A percentile compares a stretch with the other conserved stretches of the same genome.
These are phyloP conservation scores for Ogataea nitratoaversa DNA, from an alignment of 805 yeast genomes.

Conservation along the genomic window DNA sequence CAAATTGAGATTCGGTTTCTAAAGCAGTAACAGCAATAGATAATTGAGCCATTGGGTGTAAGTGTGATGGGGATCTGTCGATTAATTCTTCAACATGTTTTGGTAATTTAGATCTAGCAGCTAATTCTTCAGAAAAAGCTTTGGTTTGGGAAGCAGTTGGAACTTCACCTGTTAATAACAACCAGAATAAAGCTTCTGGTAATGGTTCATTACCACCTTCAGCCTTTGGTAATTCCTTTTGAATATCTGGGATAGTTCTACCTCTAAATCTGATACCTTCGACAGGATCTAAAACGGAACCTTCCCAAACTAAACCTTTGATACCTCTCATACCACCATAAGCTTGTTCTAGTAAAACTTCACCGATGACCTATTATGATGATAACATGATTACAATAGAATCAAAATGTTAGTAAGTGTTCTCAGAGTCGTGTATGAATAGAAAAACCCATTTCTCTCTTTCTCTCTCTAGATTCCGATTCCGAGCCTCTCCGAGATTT, in stretches of 20 bases:
- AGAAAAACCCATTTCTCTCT: neutral
- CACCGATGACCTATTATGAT: conserved; percentile 49
- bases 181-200: conserved; percentile 84
- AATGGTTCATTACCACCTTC: conserved; percentile 60
- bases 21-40: conserved; percentile 78
- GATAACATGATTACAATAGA: neutral
- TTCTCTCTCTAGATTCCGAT: neutral
- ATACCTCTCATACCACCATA: conserved; percentile 92
- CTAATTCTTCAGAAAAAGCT: conserved; percentile 70
- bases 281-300: conserved; percentile 77
- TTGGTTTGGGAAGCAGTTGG: conserved; percentile 70
- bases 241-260: conserved; percentile 75
- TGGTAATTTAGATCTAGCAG: conserved; percentile 74
- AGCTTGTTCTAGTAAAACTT: conserved; percentile 72
- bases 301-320: conserved; percentile 85
- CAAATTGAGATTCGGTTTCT: conserved; percentile 77
- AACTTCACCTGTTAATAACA: conserved; percentile 75
- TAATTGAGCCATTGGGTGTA: conserved; percentile 90
- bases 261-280: conserved; percentile 89
- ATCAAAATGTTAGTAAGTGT: conserved; percentile 1
- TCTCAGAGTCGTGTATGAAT: neutral
- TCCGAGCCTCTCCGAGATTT: neutral
- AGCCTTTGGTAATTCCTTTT: conserved; percentile 69
- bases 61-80: conserved; percentile 67
- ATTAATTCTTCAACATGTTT: conserved; percentile 69